Conservation (phyloP, 805 yeast species). For the Clavispora vitiphila region DNA sequence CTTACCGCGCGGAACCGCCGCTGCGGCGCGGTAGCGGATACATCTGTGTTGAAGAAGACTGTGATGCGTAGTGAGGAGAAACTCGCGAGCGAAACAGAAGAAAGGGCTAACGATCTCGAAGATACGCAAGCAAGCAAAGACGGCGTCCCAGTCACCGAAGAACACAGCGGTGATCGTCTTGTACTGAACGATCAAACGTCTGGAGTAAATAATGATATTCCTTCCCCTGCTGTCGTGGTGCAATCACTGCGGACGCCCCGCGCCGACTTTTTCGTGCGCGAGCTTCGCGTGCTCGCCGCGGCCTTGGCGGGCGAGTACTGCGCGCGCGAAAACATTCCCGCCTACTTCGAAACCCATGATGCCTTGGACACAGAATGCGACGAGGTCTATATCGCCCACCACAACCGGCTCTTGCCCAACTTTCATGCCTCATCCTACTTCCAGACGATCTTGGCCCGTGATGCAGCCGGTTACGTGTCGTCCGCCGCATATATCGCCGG, state of each 20-base stretch:
- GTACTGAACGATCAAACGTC: no score
- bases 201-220: not conserved
- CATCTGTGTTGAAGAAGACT: not conserved
- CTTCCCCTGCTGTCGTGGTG: slow-evolving; percentile 3
- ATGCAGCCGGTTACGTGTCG: slow-evolving; percentile 30
- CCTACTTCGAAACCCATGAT: slow-evolving; percentile 16
- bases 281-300: slow-evolving; percentile 23
- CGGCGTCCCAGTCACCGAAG: no score
- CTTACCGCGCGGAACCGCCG: slow-evolving; percentile 26
- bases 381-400: slow-evolving; percentile 28
- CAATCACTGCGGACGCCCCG: slow-evolving; percentile 2
- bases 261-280: slow-evolving; percentile 20
- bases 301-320: slow-evolving; percentile 22
- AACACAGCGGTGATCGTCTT: no score
- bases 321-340: slow-evolving; percentile 13
- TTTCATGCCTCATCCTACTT: slow-evolving; percentile 30
- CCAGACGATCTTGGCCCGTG: slow-evolving; percentile 35
- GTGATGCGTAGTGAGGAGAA: no score
- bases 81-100: no score
- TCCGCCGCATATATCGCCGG: slow-evolving; percentile 30
- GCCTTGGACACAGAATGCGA: slow-evolving; percentile 18
- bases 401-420: slow-evolving; percentile 31
- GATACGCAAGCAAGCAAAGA: no score
- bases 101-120: no score
- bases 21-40: slow-evolving; percentile 20